Evolutionary conservation across 768 basidiomycete genomes (phyloP).

Genomic region (Tricholoma saponaceum): DNA sequence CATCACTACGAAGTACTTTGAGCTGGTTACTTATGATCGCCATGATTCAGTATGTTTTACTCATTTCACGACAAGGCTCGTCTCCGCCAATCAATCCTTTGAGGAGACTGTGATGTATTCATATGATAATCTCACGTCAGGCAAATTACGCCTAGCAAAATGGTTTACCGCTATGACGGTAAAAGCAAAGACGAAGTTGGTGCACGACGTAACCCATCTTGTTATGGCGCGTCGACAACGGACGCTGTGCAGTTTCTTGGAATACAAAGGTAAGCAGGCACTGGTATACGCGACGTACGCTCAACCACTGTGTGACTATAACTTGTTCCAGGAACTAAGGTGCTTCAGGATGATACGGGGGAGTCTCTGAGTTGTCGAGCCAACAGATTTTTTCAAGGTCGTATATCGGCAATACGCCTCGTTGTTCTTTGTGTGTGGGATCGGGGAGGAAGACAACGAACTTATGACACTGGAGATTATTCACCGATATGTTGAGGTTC

Average conservation of each 20-base stretch:
- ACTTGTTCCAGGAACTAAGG: constrained; percentile 25
- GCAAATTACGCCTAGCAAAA: constrained; percentile 92
- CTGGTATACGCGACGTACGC: constrained; percentile 28
- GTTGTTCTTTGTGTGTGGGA: constrained; percentile 78
- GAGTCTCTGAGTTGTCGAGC: neutral
- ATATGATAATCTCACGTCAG: constrained; percentile 36
- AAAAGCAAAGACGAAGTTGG: constrained; percentile 84
- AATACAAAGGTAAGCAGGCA: constrained; percentile 81
- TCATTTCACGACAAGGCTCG: constrained; percentile 87
- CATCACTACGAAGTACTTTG: too few relatives aligned
- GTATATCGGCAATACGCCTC: constrained; percentile 84
- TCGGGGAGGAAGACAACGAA: constrained; percentile 73
- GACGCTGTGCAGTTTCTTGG: constrained; percentile 89
- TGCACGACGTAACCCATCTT: constrained; percentile 93
- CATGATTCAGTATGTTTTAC: constrained; percentile 92
- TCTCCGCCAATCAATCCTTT: constrained; percentile 5
- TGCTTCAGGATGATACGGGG: constrained; percentile 54
- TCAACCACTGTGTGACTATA: neutral
- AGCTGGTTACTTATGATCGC: too few relatives aligned
- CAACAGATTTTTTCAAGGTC: constrained; percentile 42
- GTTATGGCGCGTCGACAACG: constrained; percentile 82
- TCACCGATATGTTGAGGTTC: constrained; percentile 77
- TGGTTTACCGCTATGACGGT: constrained; percentile 88
- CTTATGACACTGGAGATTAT: constrained; percentile 80
- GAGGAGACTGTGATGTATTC: constrained; percentile 2